These are phyloP conservation scores for Perilla frutescens DNA, from an alignment of 257 asterid genomes.

Conservation along the genomic window DNA sequence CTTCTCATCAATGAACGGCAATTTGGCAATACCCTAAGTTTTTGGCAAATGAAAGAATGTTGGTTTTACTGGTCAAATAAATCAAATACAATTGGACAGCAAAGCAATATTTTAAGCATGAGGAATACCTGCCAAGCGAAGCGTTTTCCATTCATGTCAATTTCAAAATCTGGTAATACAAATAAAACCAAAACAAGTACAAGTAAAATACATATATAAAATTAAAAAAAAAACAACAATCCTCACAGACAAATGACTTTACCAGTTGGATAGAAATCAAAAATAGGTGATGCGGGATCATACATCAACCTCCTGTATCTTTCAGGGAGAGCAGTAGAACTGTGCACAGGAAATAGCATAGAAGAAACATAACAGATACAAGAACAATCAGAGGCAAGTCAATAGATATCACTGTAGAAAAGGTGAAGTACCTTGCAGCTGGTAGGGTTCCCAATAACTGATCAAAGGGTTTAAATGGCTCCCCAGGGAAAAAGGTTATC, in stretches of 20 bases:
- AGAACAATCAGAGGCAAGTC: constrained; percentile 26
- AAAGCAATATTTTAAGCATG: constrained; percentile 21
- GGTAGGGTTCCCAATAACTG: constrained; percentile 97
- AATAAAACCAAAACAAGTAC: constrained; percentile 34
- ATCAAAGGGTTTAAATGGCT: constrained; percentile 96
- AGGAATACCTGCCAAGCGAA: constrained; percentile 91
- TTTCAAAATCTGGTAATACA: constrained; percentile 70
- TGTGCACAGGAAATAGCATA: constrained; percentile 40
- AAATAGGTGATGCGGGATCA: constrained; percentile 86
- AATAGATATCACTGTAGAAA: constrained; percentile 24
- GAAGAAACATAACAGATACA: constrained; percentile 17
- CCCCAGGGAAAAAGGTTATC: constrained; percentile 85
- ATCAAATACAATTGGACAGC: constrained; percentile 18
- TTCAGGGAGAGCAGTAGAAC: constrained; percentile 87
- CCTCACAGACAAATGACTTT: constrained; percentile 29
- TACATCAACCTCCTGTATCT: constrained; percentile 81
- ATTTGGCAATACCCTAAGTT: constrained; percentile 79
- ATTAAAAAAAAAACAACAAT: constrained; percentile 11
- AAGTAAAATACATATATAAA: background rate
- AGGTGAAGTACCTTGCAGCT: constrained; percentile 77
- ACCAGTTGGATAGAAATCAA: constrained; percentile 86
- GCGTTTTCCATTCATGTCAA: constrained; percentile 98
- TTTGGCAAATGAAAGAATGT: constrained; percentile 37
- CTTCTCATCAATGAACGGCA: constrained; percentile 96
- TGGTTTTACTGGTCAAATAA: constrained; percentile 20